Evolutionary conservation across 345 rosid species (phyloP), one percentile per base, ranked within the genome.

Genomic region (Rhizophora mangle): DNA sequence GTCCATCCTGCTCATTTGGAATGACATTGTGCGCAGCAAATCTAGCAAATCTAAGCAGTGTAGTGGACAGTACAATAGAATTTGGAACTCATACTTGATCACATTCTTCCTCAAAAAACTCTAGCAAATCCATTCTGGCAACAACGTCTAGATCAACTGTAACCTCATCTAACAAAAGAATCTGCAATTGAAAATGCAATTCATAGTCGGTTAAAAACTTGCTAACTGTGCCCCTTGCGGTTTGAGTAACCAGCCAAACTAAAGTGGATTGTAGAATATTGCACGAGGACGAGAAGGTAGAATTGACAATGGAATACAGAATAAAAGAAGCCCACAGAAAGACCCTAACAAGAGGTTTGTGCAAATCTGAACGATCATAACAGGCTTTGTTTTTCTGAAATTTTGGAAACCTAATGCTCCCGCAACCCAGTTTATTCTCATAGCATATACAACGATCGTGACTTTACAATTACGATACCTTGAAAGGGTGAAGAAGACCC

Each of bases 101-200:
- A 68, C 96, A 92, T 83, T 95, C 97, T 78, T 92, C 96, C 83
- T 83, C 83, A 63, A 95, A 90, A 82, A 92, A 95, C 27, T 90
- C 86, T 10, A 95, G 92, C 66, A 95, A 83, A 87, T 95, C 97
- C 88, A 95, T 73, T 67, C 97, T 85, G 51, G 96, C 94, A 71
- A 95, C 99, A 43, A 95, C 96, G 46, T 95, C 99, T 0, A 95
- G 88, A 70, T 95, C 99, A 24, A 95, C 96, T 26, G 99, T 95
- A 61, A 95, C 89, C 70, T 95, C 99, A 78, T 95, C 99, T 22
- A 95, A 85, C 80, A 95, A 78, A 59, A 95, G 83, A 56, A 92
- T 97, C 97, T 95, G 86, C 56, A 72, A 62, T 72, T 18, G 60
- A 20, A 60, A 63, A 31, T 30, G 56, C 16, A 4, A 37, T 31